Evolutionary conservation across 2,329 filamentous ascomycete species (phyloP), one percentile per base, ranked within the genome.

Genomic region (Diaporthe helianthi): DNA sequence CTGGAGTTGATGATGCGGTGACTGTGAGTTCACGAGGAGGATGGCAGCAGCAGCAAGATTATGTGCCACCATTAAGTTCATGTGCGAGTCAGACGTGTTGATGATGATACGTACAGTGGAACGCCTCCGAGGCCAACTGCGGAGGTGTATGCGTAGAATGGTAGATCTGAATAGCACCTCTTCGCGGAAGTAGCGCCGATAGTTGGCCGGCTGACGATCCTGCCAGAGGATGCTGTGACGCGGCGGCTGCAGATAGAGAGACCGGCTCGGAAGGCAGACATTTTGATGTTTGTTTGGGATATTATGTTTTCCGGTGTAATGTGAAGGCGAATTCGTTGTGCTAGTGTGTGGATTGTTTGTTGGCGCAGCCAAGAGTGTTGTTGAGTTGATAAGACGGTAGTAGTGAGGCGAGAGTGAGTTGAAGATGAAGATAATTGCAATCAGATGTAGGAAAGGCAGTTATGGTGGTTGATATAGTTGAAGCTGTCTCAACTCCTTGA

Each of bases 251-350:
- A 38, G 47, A 58, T 46, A 17, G 66, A 68, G 46, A 68, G 54
- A 52, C 54, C 36, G 19, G 55, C 44, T 68, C 66, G 66, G 49
- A 68, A 61, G 31, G 66, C 44, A 63, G 54, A 61, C 66, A 68
- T 68, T 44, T 51, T 68, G 46, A 9, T 36, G 46, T 44, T 51
- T 63, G 46, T 15, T 24, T 31, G n/a, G 31, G 58, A 44, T 47
- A 17, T 63, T 63, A 36, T 36, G 24, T n/a, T 38, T 38, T 13
- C 4, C 17, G 36, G 58, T 63, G 36, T 49, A 49, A 36, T 49
- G 24, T 12, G 29, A 7, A 19, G 7, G 13, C 1, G 22, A 9
- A 8, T 7, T 63, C 44, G 58, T 63, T 10, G 6, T n/a, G n/a
- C n/a, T 22, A 33, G 1, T 13, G 13, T 12, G 10, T 17, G 49